Evolutionary conservation across 495 filamentous ascomycete genomes (phyloP).

Genomic region (Penicillium psychrofluorescens): DNA sequence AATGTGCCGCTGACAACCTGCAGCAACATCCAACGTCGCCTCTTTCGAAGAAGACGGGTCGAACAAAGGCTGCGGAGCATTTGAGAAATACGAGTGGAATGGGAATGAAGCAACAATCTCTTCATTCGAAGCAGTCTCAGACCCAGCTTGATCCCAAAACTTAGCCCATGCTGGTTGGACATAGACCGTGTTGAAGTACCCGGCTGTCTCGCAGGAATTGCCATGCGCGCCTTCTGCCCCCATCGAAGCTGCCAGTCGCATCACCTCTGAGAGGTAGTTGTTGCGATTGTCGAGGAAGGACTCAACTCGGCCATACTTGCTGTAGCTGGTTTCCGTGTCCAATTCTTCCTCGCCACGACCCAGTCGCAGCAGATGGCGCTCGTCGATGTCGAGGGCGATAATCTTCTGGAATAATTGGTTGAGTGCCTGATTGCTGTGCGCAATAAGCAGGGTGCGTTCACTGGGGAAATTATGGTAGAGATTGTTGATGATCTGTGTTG

Average conservation of each 20-base stretch:
- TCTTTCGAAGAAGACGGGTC: slow-evolving; percentile 54
- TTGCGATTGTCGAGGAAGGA: slow-evolving; percentile 88
- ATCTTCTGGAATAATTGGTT: slow-evolving; percentile 99
- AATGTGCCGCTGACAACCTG: slow-evolving; percentile 87
- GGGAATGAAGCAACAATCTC: slow-evolving; percentile 74
- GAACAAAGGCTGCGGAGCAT: slow-evolving; percentile 83
- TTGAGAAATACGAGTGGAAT: slow-evolving; percentile 81
- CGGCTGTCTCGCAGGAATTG: slow-evolving; percentile 91
- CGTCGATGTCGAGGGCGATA: slow-evolving; percentile 86
- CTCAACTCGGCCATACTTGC: slow-evolving; percentile 92
- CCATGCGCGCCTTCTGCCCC: slow-evolving; percentile 85
- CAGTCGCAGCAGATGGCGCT: slow-evolving; percentile 84
- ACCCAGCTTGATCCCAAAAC: slow-evolving; percentile 58
- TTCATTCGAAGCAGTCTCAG: slow-evolving; percentile 43
- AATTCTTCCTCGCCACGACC: slow-evolving; percentile 95
- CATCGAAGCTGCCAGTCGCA: slow-evolving; percentile 75
- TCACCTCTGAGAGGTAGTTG: slow-evolving; percentile 74
- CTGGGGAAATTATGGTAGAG: slow-evolving; percentile 96
- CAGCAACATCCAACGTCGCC: slow-evolving; percentile 65
- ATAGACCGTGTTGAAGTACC: slow-evolving; percentile 92
- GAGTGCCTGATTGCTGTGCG: slow-evolving; percentile 94
- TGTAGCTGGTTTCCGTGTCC: slow-evolving; percentile 77
- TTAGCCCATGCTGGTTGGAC: slow-evolving; percentile 82
- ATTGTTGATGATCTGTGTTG: slow-evolving; percentile 97
- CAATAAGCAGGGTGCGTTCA: slow-evolving; percentile 87